Base-by-base conservation (phyloP, 1,284 basidiomycete genomes). In the Ceratobasidium sp. region DNA sequence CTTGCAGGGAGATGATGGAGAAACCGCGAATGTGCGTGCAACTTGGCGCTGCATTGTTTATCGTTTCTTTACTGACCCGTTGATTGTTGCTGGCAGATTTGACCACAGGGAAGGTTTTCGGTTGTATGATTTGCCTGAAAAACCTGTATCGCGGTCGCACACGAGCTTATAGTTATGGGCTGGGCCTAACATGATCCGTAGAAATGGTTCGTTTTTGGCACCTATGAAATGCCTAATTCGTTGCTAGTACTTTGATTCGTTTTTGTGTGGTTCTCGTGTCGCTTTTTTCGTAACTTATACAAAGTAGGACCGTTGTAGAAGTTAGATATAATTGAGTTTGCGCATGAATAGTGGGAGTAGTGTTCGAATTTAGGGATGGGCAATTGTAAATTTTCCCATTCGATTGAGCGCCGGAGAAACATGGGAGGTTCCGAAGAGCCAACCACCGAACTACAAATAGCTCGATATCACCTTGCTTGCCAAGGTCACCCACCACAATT, bases 101-200 rank as follows among this genome's bases (percentile, higher is more conserved):
- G 71, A 74, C 46, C 59, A 59, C 6, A 38, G 71, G 33, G 71
- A 74, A 41, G 71, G 71, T n/a, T 74, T 74, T 41, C 71, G 64
- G 71, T 57, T 74, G 41, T 74, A 74, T 52, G 71, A 74, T n/a
- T 41, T 74, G 46, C 59, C 59, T 44, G 60, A 59, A 59, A 74
- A 74, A 38, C 20, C 54, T 27, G 46, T 44, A 16, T 54, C 67
- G 35, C 52, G 55, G 33, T 74, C 59, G 48, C 54, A 74, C 54
- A 46, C 30, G 46, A 64, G 71, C 46, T 48, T 27, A 30, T 64
- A 74, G 54, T 23, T 27, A 30, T 27, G 35, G 41, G 44, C 6
- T 14, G 48, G 48, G 10, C 12, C 14, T 50, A 20, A 50, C 38
- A 38, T 38, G 38, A 38, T 38, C 10, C 41, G 41, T 35, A 33